Evolutionary conservation across 192 early-diverging fungal genomes (phyloP), one percentile per base, ranked within the genome.

Genomic region (Piromyces sp.): DNA sequence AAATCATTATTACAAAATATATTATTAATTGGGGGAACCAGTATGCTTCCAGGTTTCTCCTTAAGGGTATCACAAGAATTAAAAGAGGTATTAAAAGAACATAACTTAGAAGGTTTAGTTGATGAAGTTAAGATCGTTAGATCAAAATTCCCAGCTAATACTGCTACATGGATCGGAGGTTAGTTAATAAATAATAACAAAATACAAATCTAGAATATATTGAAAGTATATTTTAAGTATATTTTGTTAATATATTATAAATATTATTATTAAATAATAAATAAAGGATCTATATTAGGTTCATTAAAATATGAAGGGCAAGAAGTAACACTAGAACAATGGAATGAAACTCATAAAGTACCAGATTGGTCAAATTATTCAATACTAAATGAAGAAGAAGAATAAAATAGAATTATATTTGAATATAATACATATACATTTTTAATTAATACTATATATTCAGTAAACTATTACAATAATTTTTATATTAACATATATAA

Each of bases 21-120:
- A 33, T 84, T 97, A 28, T 83, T 97, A 36, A 89, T 92, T 30
- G 96, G 96, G 33, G 95, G 94, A 0, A 92, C 93, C 0, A 86
- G 91, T 2, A 90, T 94, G 81, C 80, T 96, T 38, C 94, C 95
- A 1, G 92, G 93, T 17, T 90, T 97, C 22, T 68, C 26, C 9
- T 68, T 9, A n/a, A 68, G 51, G n/a, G 26, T 68, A 68, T 68
- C 51, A 9, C 26, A 68, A 9, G 51, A 68, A 68, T 68, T 68
- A 68, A 68, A 68, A 68, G 51, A 68, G n/a, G 0, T 11, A 5
- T n/a, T 68, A 68, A 28, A 11, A 2, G 51, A 68, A n/a, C 7
- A 68, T 68, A 2, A 17, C 9, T 68, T 68, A 2, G 17, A 22
- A 68, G 5, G n/a, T n/a, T 68, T 68, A 68, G 2, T 19, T 9